These are phyloP conservation scores for Ophiognomonia clavigignenti-juglandacearum DNA, from an alignment of 2,329 filamentous ascomycete genomes.

Conservation along the genomic window DNA sequence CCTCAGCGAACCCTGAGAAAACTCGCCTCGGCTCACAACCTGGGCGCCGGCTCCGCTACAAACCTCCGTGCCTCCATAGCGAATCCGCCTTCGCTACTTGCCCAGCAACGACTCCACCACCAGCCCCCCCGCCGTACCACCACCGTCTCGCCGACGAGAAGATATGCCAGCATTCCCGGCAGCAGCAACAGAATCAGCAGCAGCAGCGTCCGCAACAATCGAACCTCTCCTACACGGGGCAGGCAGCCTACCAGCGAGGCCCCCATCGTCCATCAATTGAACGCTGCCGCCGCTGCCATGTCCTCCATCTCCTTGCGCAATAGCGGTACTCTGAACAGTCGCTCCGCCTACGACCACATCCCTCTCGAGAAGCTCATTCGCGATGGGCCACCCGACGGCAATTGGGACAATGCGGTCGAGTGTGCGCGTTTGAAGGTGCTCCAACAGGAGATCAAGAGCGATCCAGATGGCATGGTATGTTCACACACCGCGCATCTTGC, in stretches of 20 bases:
- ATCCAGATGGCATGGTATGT: constrained; percentile 73
- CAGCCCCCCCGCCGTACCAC: constrained; percentile 21
- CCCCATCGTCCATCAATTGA: constrained; percentile 26
- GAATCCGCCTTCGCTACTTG: constrained; percentile 51
- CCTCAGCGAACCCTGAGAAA: constrained; percentile 65
- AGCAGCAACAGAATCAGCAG: too few relatives aligned
- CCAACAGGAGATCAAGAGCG: constrained; percentile 69
- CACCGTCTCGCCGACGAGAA: constrained; percentile 29
- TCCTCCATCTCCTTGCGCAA: constrained; percentile 16
- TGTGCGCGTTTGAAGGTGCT: constrained; percentile 69
- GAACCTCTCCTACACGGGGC: constrained; percentile 39
- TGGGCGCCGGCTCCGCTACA: constrained; percentile 36
- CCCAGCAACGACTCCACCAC: constrained; percentile 52
- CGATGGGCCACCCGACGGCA: constrained; percentile 71
- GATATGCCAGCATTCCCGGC: constrained; percentile 26
- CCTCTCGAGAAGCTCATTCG: constrained; percentile 72
- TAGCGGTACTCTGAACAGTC: constrained; percentile 32
- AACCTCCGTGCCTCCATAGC: constrained; percentile 36
- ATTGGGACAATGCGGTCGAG: constrained; percentile 62
- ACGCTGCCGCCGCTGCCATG: constrained; percentile 15
- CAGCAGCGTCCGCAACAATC: too few relatives aligned
- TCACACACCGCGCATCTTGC: background rate
- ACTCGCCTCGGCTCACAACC: constrained; percentile 69
- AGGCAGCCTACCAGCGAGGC: constrained; percentile 75
- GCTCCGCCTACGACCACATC: constrained; percentile 47